These are phyloP conservation scores for Cylindricascospora bacillispora DNA, from an alignment of 1,139 yeast species.

Conservation along the genomic window DNA sequence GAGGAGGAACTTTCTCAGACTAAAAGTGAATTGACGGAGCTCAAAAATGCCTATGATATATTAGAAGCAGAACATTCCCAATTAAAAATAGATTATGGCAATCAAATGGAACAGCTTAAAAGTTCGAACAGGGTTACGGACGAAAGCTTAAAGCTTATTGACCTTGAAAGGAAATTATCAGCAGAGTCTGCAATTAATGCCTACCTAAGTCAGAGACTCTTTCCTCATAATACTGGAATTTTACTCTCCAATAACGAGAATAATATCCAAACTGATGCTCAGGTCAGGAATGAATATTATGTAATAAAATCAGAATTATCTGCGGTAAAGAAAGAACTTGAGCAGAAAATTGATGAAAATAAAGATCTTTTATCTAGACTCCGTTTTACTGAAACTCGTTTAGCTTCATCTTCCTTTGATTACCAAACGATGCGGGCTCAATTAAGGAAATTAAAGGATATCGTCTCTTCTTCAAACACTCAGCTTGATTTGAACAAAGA, in stretches of 20 bases:
- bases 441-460: slow-evolving; percentile 26
- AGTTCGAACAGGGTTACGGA: no score
- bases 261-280: slow-evolving; percentile 2
- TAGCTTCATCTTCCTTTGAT: slow-evolving; percentile 42
- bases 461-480: slow-evolving; percentile 18
- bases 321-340: slow-evolving; percentile 28
- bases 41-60: slow-evolving; percentile 16
- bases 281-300: no score
- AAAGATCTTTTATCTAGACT: slow-evolving; percentile 44
- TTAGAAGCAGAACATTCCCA: slow-evolving; percentile 16
- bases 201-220: slow-evolving; percentile 17
- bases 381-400: slow-evolving; percentile 40
- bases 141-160: no score
- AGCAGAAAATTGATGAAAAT: slow-evolving; percentile 44
- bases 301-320: slow-evolving; percentile 36
- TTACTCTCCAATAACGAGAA: slow-evolving; percentile 3
- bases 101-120: slow-evolving; percentile 19
- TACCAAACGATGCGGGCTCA: slow-evolving; percentile 35
- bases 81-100: slow-evolving; percentile 3
- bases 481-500: slow-evolving; percentile 21
- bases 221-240: slow-evolving; percentile 5
- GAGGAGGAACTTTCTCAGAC: slow-evolving; percentile 16
- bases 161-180: slow-evolving; percentile 16
- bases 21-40: slow-evolving; percentile 19
- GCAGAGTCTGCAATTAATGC: slow-evolving; percentile 20